These are phyloP conservation scores for Cytospora piceicola DNA, from an alignment of 2,329 filamentous ascomycete genomes.

Conservation along the genomic window DNA sequence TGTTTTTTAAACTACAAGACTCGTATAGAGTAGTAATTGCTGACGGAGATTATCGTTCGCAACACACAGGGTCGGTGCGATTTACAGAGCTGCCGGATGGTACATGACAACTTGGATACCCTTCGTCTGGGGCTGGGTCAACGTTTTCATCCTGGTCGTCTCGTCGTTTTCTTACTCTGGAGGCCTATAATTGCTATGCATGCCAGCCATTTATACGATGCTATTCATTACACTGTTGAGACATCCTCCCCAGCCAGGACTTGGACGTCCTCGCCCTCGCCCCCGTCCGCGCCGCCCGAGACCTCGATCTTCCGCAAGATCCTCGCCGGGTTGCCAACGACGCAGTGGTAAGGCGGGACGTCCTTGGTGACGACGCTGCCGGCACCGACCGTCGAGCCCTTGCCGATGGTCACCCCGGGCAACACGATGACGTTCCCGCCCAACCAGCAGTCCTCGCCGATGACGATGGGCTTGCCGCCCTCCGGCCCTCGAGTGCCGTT, in stretches of 20 bases:
- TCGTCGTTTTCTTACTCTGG: conserved; percentile 94
- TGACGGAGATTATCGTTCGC: conserved; percentile 24
- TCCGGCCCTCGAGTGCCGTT: conserved; percentile 79
- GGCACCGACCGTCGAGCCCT: conserved; percentile 74
- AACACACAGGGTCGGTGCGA: conserved; percentile 68
- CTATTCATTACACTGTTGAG: conserved; percentile 11
- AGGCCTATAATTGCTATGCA: conserved; percentile 62
- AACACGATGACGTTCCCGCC: conserved; percentile 73
- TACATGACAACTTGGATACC: conserved; percentile 95
- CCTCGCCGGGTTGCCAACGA: conserved; percentile 69
- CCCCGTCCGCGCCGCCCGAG: conserved; percentile 23
- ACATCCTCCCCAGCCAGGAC: conserved; percentile 25
- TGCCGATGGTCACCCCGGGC: conserved; percentile 77
- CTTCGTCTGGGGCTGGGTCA: conserved; percentile 84
- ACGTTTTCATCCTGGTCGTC: conserved; percentile 78
- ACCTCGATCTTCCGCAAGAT: conserved; percentile 53
- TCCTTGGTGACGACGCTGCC: conserved; percentile 83
- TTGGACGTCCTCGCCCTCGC: conserved; percentile 12
- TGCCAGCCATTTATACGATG: background rate
- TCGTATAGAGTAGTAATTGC: background rate
- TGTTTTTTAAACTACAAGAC: background rate
- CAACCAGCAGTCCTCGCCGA: conserved; percentile 83
- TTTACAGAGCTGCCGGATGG: conserved; percentile 83
- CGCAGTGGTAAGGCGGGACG: conserved; percentile 65
- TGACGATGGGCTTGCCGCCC: conserved; percentile 69